Conservation (phyloP, 2,329 filamentous ascomycete species). For the Fusarium sp. region DNA sequence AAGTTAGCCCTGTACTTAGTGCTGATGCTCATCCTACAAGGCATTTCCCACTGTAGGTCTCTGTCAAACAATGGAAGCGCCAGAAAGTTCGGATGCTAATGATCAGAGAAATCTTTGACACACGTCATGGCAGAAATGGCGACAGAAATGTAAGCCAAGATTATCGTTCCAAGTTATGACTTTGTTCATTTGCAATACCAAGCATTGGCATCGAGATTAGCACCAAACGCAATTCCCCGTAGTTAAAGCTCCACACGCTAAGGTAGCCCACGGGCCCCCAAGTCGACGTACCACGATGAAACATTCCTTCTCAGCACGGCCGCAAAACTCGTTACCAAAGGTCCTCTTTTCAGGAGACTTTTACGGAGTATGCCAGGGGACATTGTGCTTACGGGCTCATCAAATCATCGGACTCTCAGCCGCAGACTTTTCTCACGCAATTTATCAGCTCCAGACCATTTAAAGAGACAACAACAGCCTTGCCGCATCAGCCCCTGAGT, state of each 20-base stretch:
- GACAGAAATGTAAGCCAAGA: background rate
- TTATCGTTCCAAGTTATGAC: background rate
- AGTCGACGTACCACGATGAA: constrained; percentile 27
- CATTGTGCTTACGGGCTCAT: background rate
- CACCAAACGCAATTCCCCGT: background rate
- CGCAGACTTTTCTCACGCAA: background rate
- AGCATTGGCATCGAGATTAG: constrained; percentile 4
- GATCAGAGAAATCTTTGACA: background rate
- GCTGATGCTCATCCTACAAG: background rate
- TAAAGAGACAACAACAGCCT: background rate
- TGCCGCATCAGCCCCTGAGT: constrained; percentile 1
- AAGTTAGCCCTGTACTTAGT: constrained; percentile 13
- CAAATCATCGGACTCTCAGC: background rate
- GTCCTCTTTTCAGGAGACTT: constrained; percentile 10
- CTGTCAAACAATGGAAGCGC: background rate
- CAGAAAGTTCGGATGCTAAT: background rate
- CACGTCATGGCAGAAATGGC: background rate
- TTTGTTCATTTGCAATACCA: constrained; percentile 1
- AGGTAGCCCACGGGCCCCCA: background rate
- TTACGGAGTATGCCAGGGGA: background rate
- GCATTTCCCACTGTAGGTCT: background rate
- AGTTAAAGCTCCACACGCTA: constrained; percentile 3
- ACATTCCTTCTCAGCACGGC: constrained; percentile 16
- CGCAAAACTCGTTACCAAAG: constrained; percentile 4
- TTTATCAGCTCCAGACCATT: background rate